Evolutionary conservation across 768 basidiomycete species (phyloP).

Genomic region (Mycena polygramma): DNA sequence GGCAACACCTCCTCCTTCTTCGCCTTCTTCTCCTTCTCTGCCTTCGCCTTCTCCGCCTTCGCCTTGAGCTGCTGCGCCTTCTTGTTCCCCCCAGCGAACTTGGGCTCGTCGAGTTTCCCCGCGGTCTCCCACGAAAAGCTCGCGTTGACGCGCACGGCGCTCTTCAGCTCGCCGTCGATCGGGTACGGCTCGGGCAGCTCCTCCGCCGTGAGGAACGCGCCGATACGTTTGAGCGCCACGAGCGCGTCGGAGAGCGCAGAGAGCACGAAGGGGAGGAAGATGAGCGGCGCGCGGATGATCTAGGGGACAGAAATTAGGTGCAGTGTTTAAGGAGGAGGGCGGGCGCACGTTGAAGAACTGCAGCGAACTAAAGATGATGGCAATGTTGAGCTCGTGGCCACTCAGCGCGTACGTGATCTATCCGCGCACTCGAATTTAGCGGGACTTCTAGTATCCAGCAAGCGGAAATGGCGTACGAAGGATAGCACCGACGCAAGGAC

Average conservation of each 20-base stretch:
- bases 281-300: constrained; percentile 71
- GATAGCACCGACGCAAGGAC: constrained; percentile 54
- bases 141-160: constrained; percentile 62
- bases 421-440: constrained; percentile 40
- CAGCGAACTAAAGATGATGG: constrained; percentile 59
- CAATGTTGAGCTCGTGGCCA: constrained; percentile 56
- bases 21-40: constrained; percentile 26
- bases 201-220: constrained; percentile 64
- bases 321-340: not conserved
- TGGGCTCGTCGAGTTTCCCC: constrained; percentile 37
- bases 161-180: constrained; percentile 53
- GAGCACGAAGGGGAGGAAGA: constrained; percentile 69
- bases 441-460: constrained; percentile 16
- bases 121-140: constrained; percentile 67
- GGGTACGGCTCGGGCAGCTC: constrained; percentile 63
- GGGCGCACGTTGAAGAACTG: constrained; percentile 58
- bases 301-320: constrained; percentile 36
- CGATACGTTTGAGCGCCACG: constrained; percentile 64
- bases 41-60: constrained; percentile 15
- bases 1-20: constrained; percentile 39
- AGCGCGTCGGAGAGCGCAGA: constrained; percentile 61
- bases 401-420: constrained; percentile 60
- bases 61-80: no score
- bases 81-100: constrained; percentile 14
- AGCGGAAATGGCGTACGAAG: constrained; percentile 45